Percentiles rank a stretch among this genome's conserved stretches.
Evolutionary conservation across 2,329 filamentous ascomycete species (phyloP).

Genomic region (Alternaria triticimaculans): DNA sequence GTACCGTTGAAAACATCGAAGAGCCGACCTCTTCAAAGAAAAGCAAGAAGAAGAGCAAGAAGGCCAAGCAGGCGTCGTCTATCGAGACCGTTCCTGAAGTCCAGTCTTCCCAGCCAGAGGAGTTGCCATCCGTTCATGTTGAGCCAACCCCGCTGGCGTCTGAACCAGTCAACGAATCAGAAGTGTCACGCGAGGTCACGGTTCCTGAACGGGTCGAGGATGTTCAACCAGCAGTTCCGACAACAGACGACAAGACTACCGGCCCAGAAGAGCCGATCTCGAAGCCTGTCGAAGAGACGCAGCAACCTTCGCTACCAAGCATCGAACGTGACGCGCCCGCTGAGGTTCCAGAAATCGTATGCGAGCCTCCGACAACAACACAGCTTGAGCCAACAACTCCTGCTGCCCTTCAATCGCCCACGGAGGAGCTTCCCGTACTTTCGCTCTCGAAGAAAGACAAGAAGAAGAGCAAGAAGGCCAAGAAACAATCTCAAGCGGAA

Average conservation of each 20-base stretch:
- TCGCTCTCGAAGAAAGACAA: slow-evolving; percentile 26
- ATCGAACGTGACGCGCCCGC: neutral
- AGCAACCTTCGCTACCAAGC: neutral
- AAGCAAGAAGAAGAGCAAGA: slow-evolving; percentile 42
- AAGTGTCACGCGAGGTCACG: neutral
- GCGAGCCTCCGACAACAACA: neutral
- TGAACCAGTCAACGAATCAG: neutral
- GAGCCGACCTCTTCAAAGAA: slow-evolving; percentile 16
- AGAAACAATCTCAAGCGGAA: slow-evolving; percentile 22
- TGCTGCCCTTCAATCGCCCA: slow-evolving; percentile 4
- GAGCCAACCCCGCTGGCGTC: neutral
- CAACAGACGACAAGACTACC: neutral
- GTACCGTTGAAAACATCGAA: neutral
- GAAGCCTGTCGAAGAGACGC: neutral
- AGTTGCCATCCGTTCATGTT: neutral
- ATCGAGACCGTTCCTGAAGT: slow-evolving; percentile 8
- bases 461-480: slow-evolving; percentile 36
- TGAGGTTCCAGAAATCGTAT: neutral
- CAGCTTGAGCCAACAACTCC: slow-evolving; percentile 19
- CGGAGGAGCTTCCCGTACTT: slow-evolving; percentile 11
- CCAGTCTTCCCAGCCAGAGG: slow-evolving; percentile 1
- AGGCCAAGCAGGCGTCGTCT: slow-evolving; percentile 28
- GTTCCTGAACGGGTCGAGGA: neutral
- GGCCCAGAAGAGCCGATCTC: neutral
- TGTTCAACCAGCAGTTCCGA: neutral